Base-by-base conservation (phyloP, 208 protist species). In the Acanthamoeba divionensis region DNA sequence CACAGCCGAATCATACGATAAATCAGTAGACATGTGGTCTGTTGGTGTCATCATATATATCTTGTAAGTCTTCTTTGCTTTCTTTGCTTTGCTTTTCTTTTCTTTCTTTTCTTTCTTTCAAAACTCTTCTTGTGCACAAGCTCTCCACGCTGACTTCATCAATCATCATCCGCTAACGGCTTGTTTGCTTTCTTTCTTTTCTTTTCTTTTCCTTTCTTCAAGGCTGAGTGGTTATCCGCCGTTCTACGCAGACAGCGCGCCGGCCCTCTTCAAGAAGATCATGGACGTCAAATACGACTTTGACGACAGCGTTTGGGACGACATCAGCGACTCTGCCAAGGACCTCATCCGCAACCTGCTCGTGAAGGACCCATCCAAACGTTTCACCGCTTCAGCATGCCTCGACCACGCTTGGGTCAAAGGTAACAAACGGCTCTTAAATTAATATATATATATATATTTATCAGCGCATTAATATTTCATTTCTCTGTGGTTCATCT, bases 331-430 rank as follows among this genome's bases (percentile, higher is more conserved):
- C 55, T 88, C 90, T 6, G 91, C 93, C 9, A 95, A 94, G 48
- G 92, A 96, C 69, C 92, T 96, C 47, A 94, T 96, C 54, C 60
- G 60, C 54, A 44, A 93, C 21, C 85, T 96, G 9, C 85, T 96
- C 13, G 80, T 92, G 36, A 71, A 93, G 10, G 90, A 96, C 54
- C 82, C 93, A 15, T 45, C 48, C 1, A 80, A 93, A 60, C 54
- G 95, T 31, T 71, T 93, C 29, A 90, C 92, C 52, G 93, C 93
- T 1, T 3, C 44, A 1, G 75, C 92, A 65, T 94, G 93, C 9
- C 89, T 96, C 4, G 62, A 90, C 0, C 95, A 96, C 69, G 83
- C 90, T 26, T 96, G 93, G 94, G 89, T 96, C 48, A 60, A 33
- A 31, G 75, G 75, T 79, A 15, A 21, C n/a, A n/a, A n/a, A n/a